These are phyloP conservation scores for Plasmodiophora brassicae DNA, from an alignment of 208 protist species.

Conservation along the genomic window DNA sequence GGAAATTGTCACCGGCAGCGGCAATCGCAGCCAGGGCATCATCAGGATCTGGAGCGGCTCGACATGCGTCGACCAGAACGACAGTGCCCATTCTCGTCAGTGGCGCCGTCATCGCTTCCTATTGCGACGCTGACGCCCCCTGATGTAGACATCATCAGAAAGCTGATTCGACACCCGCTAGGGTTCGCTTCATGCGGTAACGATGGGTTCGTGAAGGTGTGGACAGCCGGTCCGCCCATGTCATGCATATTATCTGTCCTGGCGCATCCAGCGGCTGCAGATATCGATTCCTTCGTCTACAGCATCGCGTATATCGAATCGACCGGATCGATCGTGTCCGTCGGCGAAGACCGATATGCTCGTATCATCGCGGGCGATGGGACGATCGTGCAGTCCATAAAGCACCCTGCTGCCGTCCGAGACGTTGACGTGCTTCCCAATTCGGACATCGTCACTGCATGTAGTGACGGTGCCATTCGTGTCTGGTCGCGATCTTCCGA, in stretches of 20 bases:
- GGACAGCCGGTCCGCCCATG: background rate
- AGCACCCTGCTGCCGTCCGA: background rate
- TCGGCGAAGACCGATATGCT: slow-evolving; percentile 5
- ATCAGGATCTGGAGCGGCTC: background rate
- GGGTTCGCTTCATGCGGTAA: background rate
- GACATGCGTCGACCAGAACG: background rate
- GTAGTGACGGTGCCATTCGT: background rate
- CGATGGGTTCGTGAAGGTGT: slow-evolving; percentile 16
- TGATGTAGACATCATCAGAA: background rate
- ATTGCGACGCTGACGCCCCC: too few relatives aligned
- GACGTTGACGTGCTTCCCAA: background rate
- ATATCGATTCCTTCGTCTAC: background rate
- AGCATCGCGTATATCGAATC: background rate
- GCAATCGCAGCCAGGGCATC: background rate
- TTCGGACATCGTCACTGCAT: background rate
- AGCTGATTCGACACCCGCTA: background rate
- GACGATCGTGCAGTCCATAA: background rate
- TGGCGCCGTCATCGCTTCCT: too few relatives aligned
- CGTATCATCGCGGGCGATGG: background rate
- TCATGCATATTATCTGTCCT: background rate
- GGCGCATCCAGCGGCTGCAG: background rate
- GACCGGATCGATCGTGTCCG: background rate
- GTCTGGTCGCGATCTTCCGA: background rate
- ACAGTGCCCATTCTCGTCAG: background rate
- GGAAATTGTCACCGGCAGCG: background rate